Percentiles rank a stretch among this genome's conserved stretches.
Conservation (phyloP, 495 filamentous ascomycete genomes). For the Lasiosphaeriaceae sp. region DNA sequence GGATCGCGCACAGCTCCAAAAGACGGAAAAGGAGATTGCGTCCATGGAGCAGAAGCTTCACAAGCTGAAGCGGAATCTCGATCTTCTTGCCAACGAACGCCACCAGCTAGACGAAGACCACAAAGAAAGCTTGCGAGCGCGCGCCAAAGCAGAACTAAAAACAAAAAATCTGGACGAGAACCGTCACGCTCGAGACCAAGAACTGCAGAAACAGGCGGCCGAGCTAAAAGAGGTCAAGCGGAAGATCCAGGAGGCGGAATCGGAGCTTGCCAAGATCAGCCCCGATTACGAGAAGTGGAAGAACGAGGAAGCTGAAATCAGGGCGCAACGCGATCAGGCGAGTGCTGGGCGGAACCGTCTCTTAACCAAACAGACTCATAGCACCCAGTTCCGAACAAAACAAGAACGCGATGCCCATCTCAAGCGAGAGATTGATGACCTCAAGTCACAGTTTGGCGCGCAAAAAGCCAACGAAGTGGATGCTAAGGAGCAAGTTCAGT, state of each 20-base stretch:
- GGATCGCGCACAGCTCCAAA: constrained; percentile 69
- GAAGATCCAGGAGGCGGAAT: constrained; percentile 72
- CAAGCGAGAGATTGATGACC: constrained; percentile 74
- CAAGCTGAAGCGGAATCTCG: constrained; percentile 73
- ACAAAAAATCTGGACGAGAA: constrained; percentile 76
- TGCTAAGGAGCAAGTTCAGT: constrained; percentile 78
- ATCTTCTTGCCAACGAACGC: constrained; percentile 84
- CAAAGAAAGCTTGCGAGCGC: constrained; percentile 67
- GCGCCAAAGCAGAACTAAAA: constrained; percentile 81
- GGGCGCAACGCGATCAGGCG: constrained; percentile 66
- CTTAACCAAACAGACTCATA: constrained; percentile 92
- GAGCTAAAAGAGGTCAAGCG: constrained; percentile 69
- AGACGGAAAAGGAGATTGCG: constrained; percentile 76
- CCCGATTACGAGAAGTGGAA: constrained; percentile 73
- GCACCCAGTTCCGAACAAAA: constrained; percentile 81
- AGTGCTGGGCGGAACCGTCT: constrained; percentile 74
- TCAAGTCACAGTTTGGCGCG: constrained; percentile 66
- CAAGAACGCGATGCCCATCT: constrained; percentile 83
- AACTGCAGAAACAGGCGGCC: constrained; percentile 62
- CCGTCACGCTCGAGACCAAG: constrained; percentile 71
- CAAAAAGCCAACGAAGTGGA: constrained; percentile 79
- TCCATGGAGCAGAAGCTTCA: constrained; percentile 73
- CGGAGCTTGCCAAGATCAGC: constrained; percentile 64
- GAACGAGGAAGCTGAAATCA: constrained; percentile 65
- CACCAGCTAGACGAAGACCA: constrained; percentile 86